Base-by-base conservation (phyloP, 1,139 yeast genomes). In the Pichia sp. region DNA sequence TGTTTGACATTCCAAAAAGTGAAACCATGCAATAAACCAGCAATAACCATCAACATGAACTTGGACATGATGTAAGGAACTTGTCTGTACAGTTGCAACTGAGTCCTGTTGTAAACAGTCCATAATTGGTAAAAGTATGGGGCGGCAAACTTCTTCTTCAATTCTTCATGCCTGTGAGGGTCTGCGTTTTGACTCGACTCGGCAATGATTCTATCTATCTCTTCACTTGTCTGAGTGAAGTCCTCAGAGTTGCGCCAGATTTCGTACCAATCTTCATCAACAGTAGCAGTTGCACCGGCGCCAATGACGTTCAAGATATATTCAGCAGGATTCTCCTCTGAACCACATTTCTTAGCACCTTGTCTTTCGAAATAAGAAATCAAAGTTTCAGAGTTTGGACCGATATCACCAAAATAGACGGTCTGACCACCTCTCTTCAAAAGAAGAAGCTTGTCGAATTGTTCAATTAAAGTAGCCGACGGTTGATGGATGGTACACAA, bases 401-500 rank as follows among this genome's bases (percentile, higher is more conserved):
- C 85, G 58, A 80, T 74, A 58, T 78, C 81, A 53, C 83, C 83
- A 61, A 78, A 79, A 55, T 80, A 80, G 43, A 79, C 83, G 4
- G 83, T 78, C 65, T 75, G 72, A 51, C 85, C 85, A 56, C 79
- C 79, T 49, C 68, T 74, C 57, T 64, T 68, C 56, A 75, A 62
- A 23, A 75, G 60, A 39, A 75, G 61, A 51, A 75, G 64, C 53
- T 75, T 68, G 57, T 75, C 80, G 58, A 75, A 75, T 52, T 69
- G 68, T 55, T 75, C 76, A 54, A 75, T 76, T 52, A 78, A 66
- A 4, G 79, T 76, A 12, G 82, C 80, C 1, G 82, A 77, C 55
- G 83, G 83, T 64, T 78, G 83, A 61, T 78, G 83, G 54, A 77
- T 77, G 16, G 81, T 77, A 70, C 82, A 77, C 55, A 77, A 65